phyloP scores from a whole-genome alignment of 106 monocot genomes.

The Iris macrosiphon region DNA sequence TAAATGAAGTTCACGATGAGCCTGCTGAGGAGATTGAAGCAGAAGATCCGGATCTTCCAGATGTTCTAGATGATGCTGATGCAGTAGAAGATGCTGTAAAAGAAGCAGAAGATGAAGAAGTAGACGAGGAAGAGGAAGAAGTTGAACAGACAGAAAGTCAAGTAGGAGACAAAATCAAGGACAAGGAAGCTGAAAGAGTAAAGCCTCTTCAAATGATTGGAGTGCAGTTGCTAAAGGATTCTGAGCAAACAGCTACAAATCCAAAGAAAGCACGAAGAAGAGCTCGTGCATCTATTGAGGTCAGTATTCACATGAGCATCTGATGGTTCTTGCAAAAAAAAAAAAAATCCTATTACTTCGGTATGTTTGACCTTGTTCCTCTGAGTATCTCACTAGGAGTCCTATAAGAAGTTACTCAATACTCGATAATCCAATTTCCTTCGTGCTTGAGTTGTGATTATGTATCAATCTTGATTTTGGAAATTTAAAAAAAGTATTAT shows the following conservation, averaged over 20 bases:
- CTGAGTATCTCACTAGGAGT: too few relatives aligned
- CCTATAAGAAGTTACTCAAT: too few relatives aligned
- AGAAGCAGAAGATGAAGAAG: conserved; percentile 68
- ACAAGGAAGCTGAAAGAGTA: conserved; percentile 58
- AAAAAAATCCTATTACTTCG: too few relatives aligned
- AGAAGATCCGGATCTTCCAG: conserved; percentile 39
- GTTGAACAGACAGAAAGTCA: conserved; percentile 67
- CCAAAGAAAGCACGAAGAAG: conserved; percentile 56
- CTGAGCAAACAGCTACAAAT: conserved; percentile 47
- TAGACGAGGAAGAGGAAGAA: conserved; percentile 76
- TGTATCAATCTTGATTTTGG: too few relatives aligned
- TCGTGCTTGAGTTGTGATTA: too few relatives aligned
- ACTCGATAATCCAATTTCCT: too few relatives aligned
- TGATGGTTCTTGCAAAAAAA: too few relatives aligned
- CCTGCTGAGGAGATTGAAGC: conserved; percentile 30
- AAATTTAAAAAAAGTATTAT: too few relatives aligned
- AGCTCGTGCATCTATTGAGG: conserved; percentile 56
- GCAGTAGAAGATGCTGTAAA: conserved; percentile 43
- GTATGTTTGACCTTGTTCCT: too few relatives aligned
- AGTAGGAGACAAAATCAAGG: conserved; percentile 53
- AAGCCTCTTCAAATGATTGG: conserved; percentile 94
- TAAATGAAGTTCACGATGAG: conserved; percentile 35
- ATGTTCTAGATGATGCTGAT: conserved; percentile 55
- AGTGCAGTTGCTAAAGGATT: conserved; percentile 87
- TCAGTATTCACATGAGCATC: conserved; percentile 14